Conservation (phyloP, 78 protist species). For the Goniomonas avonlea region DNA sequence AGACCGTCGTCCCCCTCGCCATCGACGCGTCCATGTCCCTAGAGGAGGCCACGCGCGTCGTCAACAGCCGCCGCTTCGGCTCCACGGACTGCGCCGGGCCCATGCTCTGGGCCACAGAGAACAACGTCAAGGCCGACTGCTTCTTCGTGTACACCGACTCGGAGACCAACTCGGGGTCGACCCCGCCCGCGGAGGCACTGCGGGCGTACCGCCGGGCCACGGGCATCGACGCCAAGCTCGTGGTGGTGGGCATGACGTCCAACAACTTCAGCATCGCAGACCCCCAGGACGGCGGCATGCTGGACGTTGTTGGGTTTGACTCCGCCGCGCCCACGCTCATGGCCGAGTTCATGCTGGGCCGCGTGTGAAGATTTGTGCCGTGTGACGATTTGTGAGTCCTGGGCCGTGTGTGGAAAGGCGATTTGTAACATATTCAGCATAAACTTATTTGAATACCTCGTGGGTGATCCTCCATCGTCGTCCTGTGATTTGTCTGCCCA, state of each 20-base stretch:
- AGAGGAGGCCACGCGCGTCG: not conserved
- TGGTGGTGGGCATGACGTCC: conserved; percentile 26
- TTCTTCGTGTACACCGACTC: conserved; percentile 36
- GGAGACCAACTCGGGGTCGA: conserved; percentile 8
- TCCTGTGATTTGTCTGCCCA: too few relatives aligned
- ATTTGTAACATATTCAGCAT: too few relatives aligned
- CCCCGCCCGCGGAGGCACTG: conserved; percentile 19
- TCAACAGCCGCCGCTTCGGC: not conserved
- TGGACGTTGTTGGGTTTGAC: conserved; percentile 39
- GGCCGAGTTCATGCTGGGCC: not conserved
- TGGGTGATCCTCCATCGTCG: too few relatives aligned
- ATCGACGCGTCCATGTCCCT: too few relatives aligned
- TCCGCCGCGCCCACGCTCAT: conserved; percentile 14
- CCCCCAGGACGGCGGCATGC: conserved; percentile 29
- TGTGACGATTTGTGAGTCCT: too few relatives aligned
- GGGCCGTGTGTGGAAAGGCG: too few relatives aligned
- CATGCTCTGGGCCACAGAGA: conserved; percentile 7
- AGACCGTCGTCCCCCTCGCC: not conserved
- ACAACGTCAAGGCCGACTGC: not conserved
- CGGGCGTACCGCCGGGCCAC: not conserved
- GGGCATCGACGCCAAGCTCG: not conserved
- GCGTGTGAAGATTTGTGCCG: too few relatives aligned
- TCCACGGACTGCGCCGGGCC: conserved; percentile 33
- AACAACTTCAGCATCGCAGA: conserved; percentile 30
- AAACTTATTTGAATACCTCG: too few relatives aligned